Conservation (phyloP, 2,329 filamentous ascomycete genomes). For the Volutella citrinella region DNA sequence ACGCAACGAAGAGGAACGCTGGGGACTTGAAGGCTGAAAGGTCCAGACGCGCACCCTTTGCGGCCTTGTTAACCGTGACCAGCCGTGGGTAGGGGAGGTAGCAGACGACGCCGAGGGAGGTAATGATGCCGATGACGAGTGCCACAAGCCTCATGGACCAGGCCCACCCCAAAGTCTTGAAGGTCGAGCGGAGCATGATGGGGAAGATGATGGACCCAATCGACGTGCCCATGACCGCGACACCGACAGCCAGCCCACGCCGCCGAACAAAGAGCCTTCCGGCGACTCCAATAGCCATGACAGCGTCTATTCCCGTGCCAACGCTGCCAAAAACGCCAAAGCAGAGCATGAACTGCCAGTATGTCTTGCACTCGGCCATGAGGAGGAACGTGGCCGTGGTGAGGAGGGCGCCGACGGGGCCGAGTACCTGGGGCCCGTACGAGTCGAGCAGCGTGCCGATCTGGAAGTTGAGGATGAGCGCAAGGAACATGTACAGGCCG, state of each 20-base stretch:
- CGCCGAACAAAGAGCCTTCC: conserved; percentile 20
- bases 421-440: conserved; percentile 39
- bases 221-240: conserved; percentile 13
- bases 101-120: conserved; percentile 27
- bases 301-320: conserved; percentile 33
- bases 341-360: conserved; percentile 45
- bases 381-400: conserved; percentile 39
- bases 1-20: conserved; percentile 35
- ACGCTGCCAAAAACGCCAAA: conserved; percentile 41
- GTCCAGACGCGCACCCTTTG: conserved; percentile 23
- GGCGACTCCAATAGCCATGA: conserved; percentile 27
- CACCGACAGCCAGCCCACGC: conserved; percentile 12
- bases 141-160: conserved; percentile 31
- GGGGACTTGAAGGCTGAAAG: conserved; percentile 35
- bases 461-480: conserved; percentile 42
- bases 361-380: conserved; percentile 40
- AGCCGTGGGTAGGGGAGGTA: conserved; percentile 28
- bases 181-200: conserved; percentile 24
- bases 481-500: conserved; percentile 40
- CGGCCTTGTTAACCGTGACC: background rate
- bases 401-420: conserved; percentile 30
- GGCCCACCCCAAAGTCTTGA: conserved; percentile 26
- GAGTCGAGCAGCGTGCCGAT: conserved; percentile 45
- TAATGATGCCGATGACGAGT: conserved; percentile 18
- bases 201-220: conserved; percentile 29